Base-by-base conservation (phyloP, 148 eudicot genomes). In the Vaccinium corymbosum region DNA sequence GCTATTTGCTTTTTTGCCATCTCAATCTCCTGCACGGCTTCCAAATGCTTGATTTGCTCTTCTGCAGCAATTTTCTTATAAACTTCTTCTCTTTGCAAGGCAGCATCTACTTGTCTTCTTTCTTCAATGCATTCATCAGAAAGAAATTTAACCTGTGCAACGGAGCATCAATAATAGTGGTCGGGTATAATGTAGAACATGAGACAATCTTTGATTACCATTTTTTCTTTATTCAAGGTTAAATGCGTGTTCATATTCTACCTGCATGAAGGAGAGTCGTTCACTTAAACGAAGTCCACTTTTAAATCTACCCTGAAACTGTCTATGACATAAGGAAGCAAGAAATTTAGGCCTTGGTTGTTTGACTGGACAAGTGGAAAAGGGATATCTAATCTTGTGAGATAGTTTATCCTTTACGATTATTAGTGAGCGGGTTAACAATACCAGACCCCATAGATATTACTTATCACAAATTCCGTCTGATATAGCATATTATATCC, bases 1-100 rank as follows among this genome's bases (percentile, higher is more conserved):
- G 95, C 95, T 84, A 87, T 83, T 84, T 90, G 87, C 85, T 93
- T 92, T 83, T 85, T 91, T 61, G 98, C 97, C 53, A 68, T 89
- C 80, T 89, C 92, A 71, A 86, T 90, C 80, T 94, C 95, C 87
- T 92, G 90, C 68, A 87, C 81, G 10, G 92, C 94, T 84, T 89
- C 89, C 88, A 88, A 52, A 81, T 87, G 93, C 87, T 91, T 95
- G 78, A 84, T 82, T 85, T 86, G 93, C 87, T 95, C 93, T 81
- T 83, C 84, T 53, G 88, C 89, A 17, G 91, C 94, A 74, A 91
- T 85, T 91, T 88, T 94, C 84, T 91, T 88, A 62, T 88, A 84
- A 50, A 81, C 83, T 86, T 92, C 92, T 90, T 94, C 97, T 80
- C 97, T 85, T 88, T 88, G 86, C 88, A 88, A 78, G 64, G 97